Percentiles rank a stretch among this genome's conserved stretches.
Conservation (phyloP, 805 yeast species). For the Torulaspora microellipsoides region DNA sequence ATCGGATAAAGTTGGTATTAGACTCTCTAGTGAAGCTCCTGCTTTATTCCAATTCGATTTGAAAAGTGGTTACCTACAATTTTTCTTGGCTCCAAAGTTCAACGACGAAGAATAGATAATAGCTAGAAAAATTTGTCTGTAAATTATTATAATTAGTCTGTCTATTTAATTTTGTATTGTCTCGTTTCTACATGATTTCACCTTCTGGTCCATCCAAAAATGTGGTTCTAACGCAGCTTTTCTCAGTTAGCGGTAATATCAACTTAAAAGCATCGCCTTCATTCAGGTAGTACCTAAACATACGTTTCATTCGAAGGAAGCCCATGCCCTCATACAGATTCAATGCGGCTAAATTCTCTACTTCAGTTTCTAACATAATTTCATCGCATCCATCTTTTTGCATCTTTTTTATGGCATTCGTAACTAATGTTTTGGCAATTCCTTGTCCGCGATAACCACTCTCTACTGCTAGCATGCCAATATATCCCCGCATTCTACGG, state of each 20-base stretch:
- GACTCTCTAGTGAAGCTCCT: conserved; percentile 87
- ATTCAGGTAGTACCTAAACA: conserved; percentile 83
- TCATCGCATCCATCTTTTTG: conserved; percentile 69
- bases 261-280: conserved; percentile 90
- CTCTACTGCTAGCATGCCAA: conserved; percentile 92
- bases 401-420: conserved; percentile 60
- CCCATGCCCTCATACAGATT: conserved; percentile 70
- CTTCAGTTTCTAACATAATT: conserved; percentile 90
- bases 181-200: conserved; percentile 1
- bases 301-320: conserved; percentile 65
- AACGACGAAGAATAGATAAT: conserved; percentile 70
- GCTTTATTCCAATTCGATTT: conserved; percentile 90
- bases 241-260: conserved; percentile 71
- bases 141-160: conserved; percentile 2
- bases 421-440: conserved; percentile 71
- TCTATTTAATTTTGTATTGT: background rate
- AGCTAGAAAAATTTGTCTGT: conserved; percentile 1
- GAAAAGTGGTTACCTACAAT: conserved; percentile 82
- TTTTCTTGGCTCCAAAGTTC: conserved; percentile 96
- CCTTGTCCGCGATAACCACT: conserved; percentile 69
- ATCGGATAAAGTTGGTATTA: conserved; percentile 71
- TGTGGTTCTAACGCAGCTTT: conserved; percentile 50
- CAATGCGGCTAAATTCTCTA: conserved; percentile 67
- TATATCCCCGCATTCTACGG: conserved; percentile 73
- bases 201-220: conserved; percentile 38